Evolutionary conservation across 2,329 filamentous ascomycete genomes (phyloP), one percentile per base, ranked within the genome.

Genomic region (Xylariaceae sp.): DNA sequence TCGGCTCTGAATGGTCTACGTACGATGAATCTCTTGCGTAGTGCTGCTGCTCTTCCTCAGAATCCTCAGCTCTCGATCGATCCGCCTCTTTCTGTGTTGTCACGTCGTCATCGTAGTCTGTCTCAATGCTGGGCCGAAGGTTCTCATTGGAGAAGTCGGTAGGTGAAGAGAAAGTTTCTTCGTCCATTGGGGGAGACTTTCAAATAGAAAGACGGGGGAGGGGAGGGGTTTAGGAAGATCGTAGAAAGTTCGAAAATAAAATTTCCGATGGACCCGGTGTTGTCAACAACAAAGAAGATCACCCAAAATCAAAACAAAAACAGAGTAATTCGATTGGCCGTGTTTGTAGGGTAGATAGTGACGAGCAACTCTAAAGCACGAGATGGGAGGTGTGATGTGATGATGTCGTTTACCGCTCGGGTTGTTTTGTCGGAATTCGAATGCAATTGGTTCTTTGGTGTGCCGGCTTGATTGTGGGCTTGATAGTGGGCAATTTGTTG

Each of bases 111-210:
- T 60, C 46, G 12, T 61, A 60, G 42, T 61, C 56, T 12, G 60
- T 59, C 57, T 64, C 62, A 27, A 67, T 63, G 48, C 64, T 67
- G 1, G 57, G 55, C 3, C 55, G 63, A 9, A 65, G 30, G 2
- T 57, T 40, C 44, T 40, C 47, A 43, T 29, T n/a, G 47, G 47
- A 40, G 6, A 2, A 59, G 11, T 65, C 60, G 53, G 60, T 62
- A 31, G 39, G 40, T n/a, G 37, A 43, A 19, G 59, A 48, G n/a
- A 50, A 51, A 40, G 55, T 60, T 34, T 68, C 64, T 56, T 76
- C 71, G 62, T 74, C 70, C 69, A 74, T 74, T 54, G 76, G 63
- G 76, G 69, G 70, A 76, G 74, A 60, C 76, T 79, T 6, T 76
- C 67, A 57, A 80, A 37, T 34, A 11, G 35, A 37, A 37, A 9